Evolutionary conservation across 2,329 filamentous ascomycete species (phyloP).

Genomic region (Alternaria arborescens): DNA sequence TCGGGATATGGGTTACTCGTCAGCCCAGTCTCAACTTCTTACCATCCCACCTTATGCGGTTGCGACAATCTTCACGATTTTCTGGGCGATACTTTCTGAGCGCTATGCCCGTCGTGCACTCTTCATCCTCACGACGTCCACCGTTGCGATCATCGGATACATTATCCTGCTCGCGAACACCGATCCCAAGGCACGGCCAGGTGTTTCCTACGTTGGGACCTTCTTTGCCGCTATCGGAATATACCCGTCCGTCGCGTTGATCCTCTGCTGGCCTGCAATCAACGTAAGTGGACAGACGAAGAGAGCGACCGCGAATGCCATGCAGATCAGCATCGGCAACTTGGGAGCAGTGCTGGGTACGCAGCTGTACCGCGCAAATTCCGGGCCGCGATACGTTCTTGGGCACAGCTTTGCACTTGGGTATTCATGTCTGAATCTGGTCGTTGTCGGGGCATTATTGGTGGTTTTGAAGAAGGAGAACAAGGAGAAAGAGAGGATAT

Average conservation of each 20-base stretch:
- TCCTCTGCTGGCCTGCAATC: constrained; percentile 61
- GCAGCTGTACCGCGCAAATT: constrained; percentile 48
- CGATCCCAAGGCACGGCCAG: constrained; percentile 42
- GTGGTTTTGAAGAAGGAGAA: constrained; percentile 46
- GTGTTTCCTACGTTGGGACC: constrained; percentile 49
- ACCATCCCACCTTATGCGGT: constrained; percentile 57
- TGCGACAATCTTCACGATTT: constrained; percentile 49
- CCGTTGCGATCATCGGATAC: constrained; percentile 49
- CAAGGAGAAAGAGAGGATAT: constrained; percentile 34
- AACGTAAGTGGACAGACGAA: constrained; percentile 64
- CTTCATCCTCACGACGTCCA: constrained; percentile 47
- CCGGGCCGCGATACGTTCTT: constrained; percentile 46
- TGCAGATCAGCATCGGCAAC: constrained; percentile 62
- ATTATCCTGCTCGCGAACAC: constrained; percentile 50
- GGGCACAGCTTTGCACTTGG: constrained; percentile 49
- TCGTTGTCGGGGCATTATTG: constrained; percentile 44
- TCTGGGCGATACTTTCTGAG: constrained; percentile 47
- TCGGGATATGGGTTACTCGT: constrained; percentile 54
- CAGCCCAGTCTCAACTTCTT: constrained; percentile 55
- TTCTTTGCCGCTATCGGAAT: constrained; percentile 52
- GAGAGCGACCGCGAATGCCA: constrained; percentile 58
- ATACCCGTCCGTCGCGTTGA: constrained; percentile 51
- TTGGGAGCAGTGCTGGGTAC: constrained; percentile 52
- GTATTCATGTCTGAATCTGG: constrained; percentile 44
- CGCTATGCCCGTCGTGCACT: constrained; percentile 41